These are phyloP conservation scores for Russula earlei DNA, from an alignment of 768 basidiomycete species.

Conservation along the genomic window DNA sequence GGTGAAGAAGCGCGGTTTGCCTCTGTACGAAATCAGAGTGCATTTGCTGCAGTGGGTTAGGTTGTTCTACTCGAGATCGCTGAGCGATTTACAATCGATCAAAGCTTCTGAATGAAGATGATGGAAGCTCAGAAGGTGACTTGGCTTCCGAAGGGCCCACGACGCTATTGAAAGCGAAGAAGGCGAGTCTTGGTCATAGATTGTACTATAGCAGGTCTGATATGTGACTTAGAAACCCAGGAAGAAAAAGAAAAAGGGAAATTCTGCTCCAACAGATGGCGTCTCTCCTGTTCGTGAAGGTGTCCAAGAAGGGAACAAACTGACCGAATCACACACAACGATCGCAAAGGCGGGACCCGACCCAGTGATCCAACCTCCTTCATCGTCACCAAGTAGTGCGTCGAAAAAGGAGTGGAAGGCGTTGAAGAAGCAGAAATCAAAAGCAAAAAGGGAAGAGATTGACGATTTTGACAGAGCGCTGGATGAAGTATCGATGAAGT, in stretches of 20 bases:
- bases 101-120: slow-evolving; percentile 12
- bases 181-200: neutral
- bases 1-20: slow-evolving; percentile 19
- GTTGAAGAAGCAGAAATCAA: slow-evolving; percentile 55
- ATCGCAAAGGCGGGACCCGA: neutral
- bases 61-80: neutral
- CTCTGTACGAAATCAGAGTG: neutral
- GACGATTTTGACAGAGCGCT: slow-evolving; percentile 83
- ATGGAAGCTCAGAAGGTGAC: neutral
- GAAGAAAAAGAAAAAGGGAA: slow-evolving; percentile 33
- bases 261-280: neutral
- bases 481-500: slow-evolving; percentile 78
- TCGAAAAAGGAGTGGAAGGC: slow-evolving; percentile 44
- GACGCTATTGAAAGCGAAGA: slow-evolving; percentile 18
- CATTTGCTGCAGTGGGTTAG: slow-evolving; percentile 18
- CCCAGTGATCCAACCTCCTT: slow-evolving; percentile 2
- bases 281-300: neutral
- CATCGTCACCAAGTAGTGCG: slow-evolving; percentile 9
- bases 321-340: neutral
- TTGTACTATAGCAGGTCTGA: neutral
- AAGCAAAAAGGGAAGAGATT: slow-evolving; percentile 43
- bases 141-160: neutral
- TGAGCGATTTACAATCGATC: neutral
- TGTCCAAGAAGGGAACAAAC: slow-evolving; percentile 2
- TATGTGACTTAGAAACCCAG: slow-evolving; percentile 24